These are phyloP conservation scores for Candolleomyces eurysporus DNA, from an alignment of 768 basidiomycete species.

Conservation along the genomic window DNA sequence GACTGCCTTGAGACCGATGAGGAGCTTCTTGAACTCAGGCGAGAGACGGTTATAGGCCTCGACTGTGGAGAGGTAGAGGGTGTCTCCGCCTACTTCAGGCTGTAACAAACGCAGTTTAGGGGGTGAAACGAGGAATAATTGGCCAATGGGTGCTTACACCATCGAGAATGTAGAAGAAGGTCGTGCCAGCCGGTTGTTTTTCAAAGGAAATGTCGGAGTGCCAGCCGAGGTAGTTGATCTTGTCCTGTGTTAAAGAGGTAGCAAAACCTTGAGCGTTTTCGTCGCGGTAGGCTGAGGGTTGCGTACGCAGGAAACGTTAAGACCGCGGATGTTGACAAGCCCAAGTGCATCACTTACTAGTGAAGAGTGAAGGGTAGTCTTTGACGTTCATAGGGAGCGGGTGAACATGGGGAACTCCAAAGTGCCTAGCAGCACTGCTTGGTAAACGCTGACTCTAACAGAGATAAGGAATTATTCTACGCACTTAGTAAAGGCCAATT, in stretches of 20 bases:
- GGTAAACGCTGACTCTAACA: neutral
- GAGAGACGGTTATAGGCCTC: constrained; percentile 18
- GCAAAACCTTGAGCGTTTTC: constrained; percentile 37
- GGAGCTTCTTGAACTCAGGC: constrained; percentile 6
- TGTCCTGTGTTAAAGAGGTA: constrained; percentile 30
- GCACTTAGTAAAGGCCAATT: constrained; percentile 51
- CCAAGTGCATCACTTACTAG: neutral
- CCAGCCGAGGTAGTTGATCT: constrained; percentile 39
- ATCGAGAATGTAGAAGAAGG: constrained; percentile 55
- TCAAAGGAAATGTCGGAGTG: constrained; percentile 59
- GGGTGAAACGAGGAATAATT: neutral
- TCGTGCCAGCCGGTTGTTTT: constrained; percentile 51
- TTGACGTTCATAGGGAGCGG: constrained; percentile 49
- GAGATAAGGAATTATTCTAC: neutral
- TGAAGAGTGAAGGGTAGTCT: constrained; percentile 48
- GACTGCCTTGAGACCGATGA: constrained; percentile 16
- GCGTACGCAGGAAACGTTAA: no score
- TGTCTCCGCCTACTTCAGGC: constrained; percentile 17
- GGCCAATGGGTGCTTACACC: constrained; percentile 21
- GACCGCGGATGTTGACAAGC: no score
- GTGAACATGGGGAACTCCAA: constrained; percentile 26
- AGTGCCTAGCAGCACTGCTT: constrained; percentile 25
- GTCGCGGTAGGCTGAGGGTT: constrained; percentile 48
- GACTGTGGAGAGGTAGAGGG: constrained; percentile 13
- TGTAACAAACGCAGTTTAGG: neutral